Conservation (phyloP, 805 yeast genomes). For the Kodamaea lidongshanica region DNA sequence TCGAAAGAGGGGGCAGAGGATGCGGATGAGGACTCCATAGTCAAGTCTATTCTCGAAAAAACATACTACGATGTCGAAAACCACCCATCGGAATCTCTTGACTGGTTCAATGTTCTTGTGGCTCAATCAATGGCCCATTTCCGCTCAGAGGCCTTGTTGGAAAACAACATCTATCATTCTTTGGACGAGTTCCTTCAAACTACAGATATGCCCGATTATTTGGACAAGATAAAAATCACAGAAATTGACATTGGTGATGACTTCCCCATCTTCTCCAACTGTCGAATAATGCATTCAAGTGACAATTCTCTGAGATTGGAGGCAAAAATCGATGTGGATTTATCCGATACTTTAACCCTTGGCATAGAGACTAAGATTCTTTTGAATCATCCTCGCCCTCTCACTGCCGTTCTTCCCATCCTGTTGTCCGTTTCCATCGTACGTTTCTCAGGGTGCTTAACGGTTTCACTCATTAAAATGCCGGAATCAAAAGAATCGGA, state of each 20-base stretch:
- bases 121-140: constrained; percentile 87
- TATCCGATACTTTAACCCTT: constrained; percentile 78
- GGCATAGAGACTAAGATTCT: constrained; percentile 78
- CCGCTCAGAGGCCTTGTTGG: constrained; percentile 78
- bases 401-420: constrained; percentile 83
- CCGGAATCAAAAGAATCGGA: constrained; percentile 21
- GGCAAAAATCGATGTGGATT: constrained; percentile 86
- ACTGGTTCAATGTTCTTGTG: constrained; percentile 92
- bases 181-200: constrained; percentile 59
- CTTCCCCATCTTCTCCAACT: constrained; percentile 90
- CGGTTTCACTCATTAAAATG: constrained; percentile 60
- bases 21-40: constrained; percentile 16
- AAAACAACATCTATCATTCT: constrained; percentile 79
- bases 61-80: constrained; percentile 86
- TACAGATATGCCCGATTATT: constrained; percentile 68
- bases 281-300: constrained; percentile 64
- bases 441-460: constrained; percentile 82
- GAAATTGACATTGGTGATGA: constrained; percentile 93
- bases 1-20: constrained; percentile 10
- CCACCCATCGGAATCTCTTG: constrained; percentile 85
- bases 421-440: constrained; percentile 81
- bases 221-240: constrained; percentile 71
- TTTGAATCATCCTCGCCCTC: constrained; percentile 75
- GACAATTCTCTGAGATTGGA: constrained; percentile 54
- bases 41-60: constrained; percentile 65